Evolutionary conservation across 2,329 filamentous ascomycete genomes (phyloP).

Genomic region (Trichoderma breve): DNA sequence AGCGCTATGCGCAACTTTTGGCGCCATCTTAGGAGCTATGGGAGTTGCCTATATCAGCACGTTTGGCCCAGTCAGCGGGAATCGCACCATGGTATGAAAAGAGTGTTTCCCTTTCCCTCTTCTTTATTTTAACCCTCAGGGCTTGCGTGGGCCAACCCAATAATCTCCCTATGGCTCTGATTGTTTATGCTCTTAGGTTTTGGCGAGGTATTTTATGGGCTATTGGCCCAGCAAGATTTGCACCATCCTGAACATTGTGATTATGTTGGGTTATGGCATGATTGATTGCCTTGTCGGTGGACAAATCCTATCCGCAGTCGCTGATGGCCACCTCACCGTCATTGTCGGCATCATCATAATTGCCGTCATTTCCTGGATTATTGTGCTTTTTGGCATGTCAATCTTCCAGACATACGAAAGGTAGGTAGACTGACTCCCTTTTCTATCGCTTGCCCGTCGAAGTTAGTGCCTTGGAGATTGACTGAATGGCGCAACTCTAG

Average conservation of each 20-base stretch:
- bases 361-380: conserved; percentile 37
- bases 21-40: conserved; percentile 70
- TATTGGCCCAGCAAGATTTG: conserved; percentile 48
- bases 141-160: not conserved
- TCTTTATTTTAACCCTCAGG: not conserved
- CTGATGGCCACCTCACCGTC: conserved; percentile 61
- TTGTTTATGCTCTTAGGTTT: conserved; percentile 38
- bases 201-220: conserved; percentile 76
- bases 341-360: conserved; percentile 75
- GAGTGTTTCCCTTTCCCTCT: not conserved
- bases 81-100: conserved; percentile 65
- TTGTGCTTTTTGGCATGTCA: not conserved
- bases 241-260: conserved; percentile 47
- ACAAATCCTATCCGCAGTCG: conserved; percentile 73
- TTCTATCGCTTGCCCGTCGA: not conserved
- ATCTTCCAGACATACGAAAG: not conserved
- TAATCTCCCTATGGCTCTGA: not conserved
- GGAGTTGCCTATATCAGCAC: conserved; percentile 76
- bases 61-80: conserved; percentile 70
- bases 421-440: not conserved
- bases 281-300: conserved; percentile 80
- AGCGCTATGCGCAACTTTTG: conserved; percentile 68
- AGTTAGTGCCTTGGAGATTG: not conserved
- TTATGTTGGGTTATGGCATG: conserved; percentile 71
- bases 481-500: conserved; percentile 24